Conservation (phyloP, 768 basidiomycete species). For the Hydnum rufescens region DNA sequence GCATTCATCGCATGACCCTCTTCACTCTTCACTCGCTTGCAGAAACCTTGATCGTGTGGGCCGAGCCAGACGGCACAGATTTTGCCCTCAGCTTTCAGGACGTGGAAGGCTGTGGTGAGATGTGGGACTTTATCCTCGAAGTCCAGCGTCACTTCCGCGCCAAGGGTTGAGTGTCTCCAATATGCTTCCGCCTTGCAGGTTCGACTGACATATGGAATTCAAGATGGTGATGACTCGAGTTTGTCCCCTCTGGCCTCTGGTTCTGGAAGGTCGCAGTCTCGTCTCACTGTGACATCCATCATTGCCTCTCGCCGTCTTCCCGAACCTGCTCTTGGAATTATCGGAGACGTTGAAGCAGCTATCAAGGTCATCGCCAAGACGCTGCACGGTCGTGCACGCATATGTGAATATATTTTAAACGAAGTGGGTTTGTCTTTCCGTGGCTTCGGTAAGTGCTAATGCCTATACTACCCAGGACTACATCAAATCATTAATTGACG, state of each 20-base stretch:
- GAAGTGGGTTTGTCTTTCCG: conserved; percentile 34
- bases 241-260: conserved; percentile 31
- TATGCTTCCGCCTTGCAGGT: too few relatives aligned
- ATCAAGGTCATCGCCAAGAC: conserved; percentile 59
- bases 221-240: conserved; percentile 16
- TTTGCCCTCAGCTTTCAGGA: conserved; percentile 96
- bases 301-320: conserved; percentile 59
- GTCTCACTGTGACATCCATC: conserved; percentile 23
- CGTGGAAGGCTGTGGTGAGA: conserved; percentile 82
- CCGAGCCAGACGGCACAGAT: conserved; percentile 83
- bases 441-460: neutral
- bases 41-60: conserved; percentile 99
- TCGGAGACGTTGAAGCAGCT: conserved; percentile 57
- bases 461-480: conserved; percentile 38
- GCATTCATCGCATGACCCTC: neutral
- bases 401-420: conserved; percentile 74
- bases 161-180: conserved; percentile 3
- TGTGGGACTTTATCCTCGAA: conserved; percentile 92
- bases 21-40: conserved; percentile 6
- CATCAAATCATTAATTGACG: conserved; percentile 65
- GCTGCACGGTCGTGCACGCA: conserved; percentile 54
- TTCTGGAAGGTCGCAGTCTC: neutral
- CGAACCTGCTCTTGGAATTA: conserved; percentile 52
- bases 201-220: neutral
- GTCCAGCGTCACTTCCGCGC: conserved; percentile 57